phyloP scores from a whole-genome alignment of 1,284 basidiomycete species.

The Sporisorium iseilematis-ciliati region DNA sequence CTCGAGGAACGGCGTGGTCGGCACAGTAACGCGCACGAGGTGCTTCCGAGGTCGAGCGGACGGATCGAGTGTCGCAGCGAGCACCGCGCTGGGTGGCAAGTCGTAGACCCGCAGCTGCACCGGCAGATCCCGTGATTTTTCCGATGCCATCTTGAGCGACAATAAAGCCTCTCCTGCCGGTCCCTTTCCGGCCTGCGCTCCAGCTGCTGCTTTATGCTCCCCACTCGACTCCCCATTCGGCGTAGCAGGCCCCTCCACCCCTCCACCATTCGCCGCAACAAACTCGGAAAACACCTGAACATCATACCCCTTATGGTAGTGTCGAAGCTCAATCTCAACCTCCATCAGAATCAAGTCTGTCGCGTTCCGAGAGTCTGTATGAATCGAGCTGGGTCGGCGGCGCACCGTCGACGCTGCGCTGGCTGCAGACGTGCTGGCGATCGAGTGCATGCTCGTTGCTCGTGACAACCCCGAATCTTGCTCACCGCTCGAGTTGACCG shows the following conservation, averaged over 20 bases:
- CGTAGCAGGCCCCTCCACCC: conserved; percentile 11
- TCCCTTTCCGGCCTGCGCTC: not conserved
- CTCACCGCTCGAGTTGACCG: conserved; percentile 32
- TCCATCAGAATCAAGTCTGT: conserved; percentile 57
- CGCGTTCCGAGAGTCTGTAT: conserved; percentile 44
- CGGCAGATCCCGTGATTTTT: conserved; percentile 49
- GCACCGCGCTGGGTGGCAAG: conserved; percentile 65
- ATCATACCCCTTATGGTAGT: conserved; percentile 65
- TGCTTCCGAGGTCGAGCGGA: conserved; percentile 63
- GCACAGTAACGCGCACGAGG: conserved; percentile 59
- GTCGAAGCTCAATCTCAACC: conserved; percentile 65
- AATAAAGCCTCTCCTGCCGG: not conserved
- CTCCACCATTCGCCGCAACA: not conserved
- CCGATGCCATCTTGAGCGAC: conserved; percentile 35
- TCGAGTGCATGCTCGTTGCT: conserved; percentile 51
- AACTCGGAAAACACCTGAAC: conserved; percentile 57
- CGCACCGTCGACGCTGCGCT: conserved; percentile 41
- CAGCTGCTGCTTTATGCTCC: conserved; percentile 6
- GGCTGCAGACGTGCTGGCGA: conserved; percentile 30
- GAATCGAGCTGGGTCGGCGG: conserved; percentile 47
- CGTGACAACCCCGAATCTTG: conserved; percentile 39
- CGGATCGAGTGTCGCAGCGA: conserved; percentile 64
- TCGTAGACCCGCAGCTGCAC: conserved; percentile 57
- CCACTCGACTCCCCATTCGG: not conserved
- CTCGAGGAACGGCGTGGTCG: conserved; percentile 47